phyloP scores from a whole-genome alignment of 2,329 filamentous ascomycete species.

The Aspergillus tubingensis region DNA sequence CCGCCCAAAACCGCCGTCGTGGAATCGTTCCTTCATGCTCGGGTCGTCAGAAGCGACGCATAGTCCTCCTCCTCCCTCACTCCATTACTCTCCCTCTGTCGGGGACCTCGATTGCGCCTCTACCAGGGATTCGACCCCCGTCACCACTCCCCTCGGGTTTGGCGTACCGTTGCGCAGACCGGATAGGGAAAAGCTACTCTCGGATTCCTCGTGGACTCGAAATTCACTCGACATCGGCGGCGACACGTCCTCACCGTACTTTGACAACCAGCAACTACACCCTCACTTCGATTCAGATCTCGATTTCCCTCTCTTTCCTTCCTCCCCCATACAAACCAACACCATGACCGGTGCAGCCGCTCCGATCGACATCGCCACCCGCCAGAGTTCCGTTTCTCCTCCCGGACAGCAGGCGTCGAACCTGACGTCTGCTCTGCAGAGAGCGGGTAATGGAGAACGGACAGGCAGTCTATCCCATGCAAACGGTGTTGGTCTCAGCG shows the following conservation, averaged over 20 bases:
- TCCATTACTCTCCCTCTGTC: slow-evolving; percentile 53
- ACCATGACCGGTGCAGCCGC: slow-evolving; percentile 56
- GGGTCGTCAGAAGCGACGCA: slow-evolving; percentile 49
- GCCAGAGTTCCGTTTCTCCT: slow-evolving; percentile 60
- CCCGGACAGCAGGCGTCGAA: slow-evolving; percentile 63
- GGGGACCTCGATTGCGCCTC: slow-evolving; percentile 53
- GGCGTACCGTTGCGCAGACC: slow-evolving; percentile 46
- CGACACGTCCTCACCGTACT: slow-evolving; percentile 33
- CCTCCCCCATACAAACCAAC: slow-evolving; percentile 33
- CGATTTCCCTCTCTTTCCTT: slow-evolving; percentile 44
- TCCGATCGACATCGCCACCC: slow-evolving; percentile 63
- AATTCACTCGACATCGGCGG: slow-evolving; percentile 40
- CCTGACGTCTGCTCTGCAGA: slow-evolving; percentile 62
- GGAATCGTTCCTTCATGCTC: slow-evolving; percentile 50
- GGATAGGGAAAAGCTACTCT: slow-evolving; percentile 44
- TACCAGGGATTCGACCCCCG: slow-evolving; percentile 51
- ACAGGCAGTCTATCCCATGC: slow-evolving; percentile 48
- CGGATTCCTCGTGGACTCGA: slow-evolving; percentile 49
- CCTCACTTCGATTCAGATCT: slow-evolving; percentile 36
- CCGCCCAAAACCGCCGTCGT: slow-evolving; percentile 37
- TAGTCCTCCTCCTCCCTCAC: slow-evolving; percentile 49
- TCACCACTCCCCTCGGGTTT: slow-evolving; percentile 53
- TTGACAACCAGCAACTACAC: slow-evolving; percentile 31
- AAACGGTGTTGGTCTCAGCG: slow-evolving; percentile 39
- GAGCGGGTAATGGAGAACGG: slow-evolving; percentile 47